Evolutionary conservation across 768 basidiomycete genomes (phyloP).

Genomic region (Termitomyces eurrhizus): DNA sequence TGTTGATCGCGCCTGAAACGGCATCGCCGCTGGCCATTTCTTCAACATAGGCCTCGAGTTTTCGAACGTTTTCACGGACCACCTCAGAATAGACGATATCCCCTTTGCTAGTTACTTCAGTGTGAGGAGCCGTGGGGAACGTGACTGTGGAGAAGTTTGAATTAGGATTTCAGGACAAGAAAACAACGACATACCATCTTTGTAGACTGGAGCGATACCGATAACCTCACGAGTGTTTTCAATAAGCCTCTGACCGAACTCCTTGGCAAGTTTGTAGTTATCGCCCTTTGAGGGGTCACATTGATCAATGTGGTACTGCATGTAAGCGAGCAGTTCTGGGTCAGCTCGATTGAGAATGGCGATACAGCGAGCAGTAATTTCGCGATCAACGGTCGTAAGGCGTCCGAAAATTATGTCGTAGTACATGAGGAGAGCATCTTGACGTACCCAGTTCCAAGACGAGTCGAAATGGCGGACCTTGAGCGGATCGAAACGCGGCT

Average conservation of each 20-base stretch:
- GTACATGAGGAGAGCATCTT: constrained; percentile 95
- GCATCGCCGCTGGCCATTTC: constrained; percentile 98
- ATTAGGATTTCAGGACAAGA: background rate
- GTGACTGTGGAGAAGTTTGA: constrained; percentile 56
- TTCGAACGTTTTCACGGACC: constrained; percentile 92
- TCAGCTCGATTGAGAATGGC: constrained; percentile 97
- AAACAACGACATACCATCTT: constrained; percentile 70
- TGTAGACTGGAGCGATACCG: constrained; percentile 84
- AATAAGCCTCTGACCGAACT: constrained; percentile 93
- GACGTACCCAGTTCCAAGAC: constrained; percentile 99
- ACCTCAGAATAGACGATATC: constrained; percentile 95
- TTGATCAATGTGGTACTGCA: constrained; percentile 92
- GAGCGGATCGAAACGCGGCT: constrained; percentile 89
- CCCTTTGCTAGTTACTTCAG: constrained; percentile 89
- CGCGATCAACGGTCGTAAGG: constrained; percentile 90
- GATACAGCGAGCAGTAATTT: constrained; percentile 96
- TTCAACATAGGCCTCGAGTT: constrained; percentile 95
- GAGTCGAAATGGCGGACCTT: constrained; percentile 99
- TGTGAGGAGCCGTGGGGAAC: constrained; percentile 96
- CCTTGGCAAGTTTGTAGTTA: constrained; percentile 92
- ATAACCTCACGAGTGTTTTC: constrained; percentile 89
- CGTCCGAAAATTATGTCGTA: constrained; percentile 98
- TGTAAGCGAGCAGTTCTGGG: constrained; percentile 85
- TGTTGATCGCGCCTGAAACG: constrained; percentile 79
- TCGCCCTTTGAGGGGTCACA: constrained; percentile 81